Conservation (phyloP, 257 asterid genomes). For the Thymus quinquecostatus region DNA sequence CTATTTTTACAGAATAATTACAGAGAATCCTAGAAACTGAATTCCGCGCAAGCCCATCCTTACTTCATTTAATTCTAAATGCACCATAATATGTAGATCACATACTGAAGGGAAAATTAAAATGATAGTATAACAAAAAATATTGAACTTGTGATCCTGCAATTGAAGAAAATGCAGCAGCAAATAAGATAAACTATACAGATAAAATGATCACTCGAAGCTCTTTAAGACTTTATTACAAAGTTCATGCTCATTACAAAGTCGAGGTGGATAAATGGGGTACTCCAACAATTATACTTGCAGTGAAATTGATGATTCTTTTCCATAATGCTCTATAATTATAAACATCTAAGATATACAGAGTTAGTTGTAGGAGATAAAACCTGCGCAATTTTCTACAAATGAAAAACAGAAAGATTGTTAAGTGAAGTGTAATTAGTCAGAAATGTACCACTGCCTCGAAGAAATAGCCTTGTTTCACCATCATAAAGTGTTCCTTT, state of each 20-base stretch:
- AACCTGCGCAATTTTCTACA: background rate
- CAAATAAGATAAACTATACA: background rate
- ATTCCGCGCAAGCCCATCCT: background rate
- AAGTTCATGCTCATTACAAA: too few species aligned
- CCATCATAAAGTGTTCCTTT: constrained; percentile 99
- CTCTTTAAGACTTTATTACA: background rate
- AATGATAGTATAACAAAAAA: background rate
- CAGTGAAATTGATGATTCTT: background rate
- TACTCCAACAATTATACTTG: too few species aligned
- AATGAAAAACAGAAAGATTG: background rate
- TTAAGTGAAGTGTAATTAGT: constrained; percentile 14
- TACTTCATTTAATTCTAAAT: background rate
- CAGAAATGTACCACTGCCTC: constrained; percentile 63
- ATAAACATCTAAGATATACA: background rate
- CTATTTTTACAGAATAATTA: constrained; percentile 5
- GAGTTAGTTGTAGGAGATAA: background rate
- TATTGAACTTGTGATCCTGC: background rate
- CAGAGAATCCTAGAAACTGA: background rate
- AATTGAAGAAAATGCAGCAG: constrained; percentile 11
- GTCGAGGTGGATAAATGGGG: too few species aligned
- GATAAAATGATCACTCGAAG: background rate
- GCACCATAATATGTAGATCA: background rate
- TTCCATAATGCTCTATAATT: constrained; percentile 6
- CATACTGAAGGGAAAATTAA: background rate
- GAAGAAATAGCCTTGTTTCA: constrained; percentile 89